phyloP scores from a whole-genome alignment of 2,329 filamentous ascomycete genomes.

The Exserohilum rostratum region DNA sequence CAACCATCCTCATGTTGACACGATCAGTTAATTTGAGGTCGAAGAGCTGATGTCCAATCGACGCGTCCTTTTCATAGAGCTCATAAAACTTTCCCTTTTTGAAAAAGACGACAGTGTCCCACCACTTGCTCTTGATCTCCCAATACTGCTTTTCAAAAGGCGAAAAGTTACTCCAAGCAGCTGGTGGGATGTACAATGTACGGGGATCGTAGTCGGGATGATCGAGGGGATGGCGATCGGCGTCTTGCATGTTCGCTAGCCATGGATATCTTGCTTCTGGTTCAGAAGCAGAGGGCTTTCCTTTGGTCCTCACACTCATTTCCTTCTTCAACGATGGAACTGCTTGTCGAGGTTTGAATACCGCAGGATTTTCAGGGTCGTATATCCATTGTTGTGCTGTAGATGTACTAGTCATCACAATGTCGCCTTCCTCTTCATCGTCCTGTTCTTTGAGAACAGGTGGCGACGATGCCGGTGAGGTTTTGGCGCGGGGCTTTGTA shows the following conservation, averaged over 20 bases:
- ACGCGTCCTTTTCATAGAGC: conserved; percentile 96
- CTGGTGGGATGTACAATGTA: conserved; percentile 86
- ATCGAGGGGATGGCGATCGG: conserved; percentile 76
- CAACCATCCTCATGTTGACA: conserved; percentile 99
- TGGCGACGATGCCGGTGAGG: conserved; percentile 53
- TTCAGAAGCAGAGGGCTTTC: conserved; percentile 79
- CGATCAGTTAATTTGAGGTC: conserved; percentile 97
- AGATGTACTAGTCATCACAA: conserved; percentile 64
- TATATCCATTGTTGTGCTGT: conserved; percentile 85
- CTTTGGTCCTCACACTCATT: conserved; percentile 45
- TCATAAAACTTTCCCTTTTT: conserved; percentile 99
- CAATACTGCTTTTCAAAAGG: conserved; percentile 98
- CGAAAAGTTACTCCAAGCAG: conserved; percentile 81
- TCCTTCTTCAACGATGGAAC: conserved; percentile 42
- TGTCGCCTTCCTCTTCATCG: conserved; percentile 62
- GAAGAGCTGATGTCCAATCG: conserved; percentile 93
- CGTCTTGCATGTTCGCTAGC: conserved; percentile 85
- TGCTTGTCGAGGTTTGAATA: conserved; percentile 55
- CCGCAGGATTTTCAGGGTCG: conserved; percentile 64
- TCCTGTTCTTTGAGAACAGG: conserved; percentile 46
- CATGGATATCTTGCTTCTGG: conserved; percentile 88
- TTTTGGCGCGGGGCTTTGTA: conserved; percentile 67
- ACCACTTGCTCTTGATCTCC: conserved; percentile 98
- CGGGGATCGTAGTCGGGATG: conserved; percentile 91
- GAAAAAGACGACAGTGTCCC: conserved; percentile 98